Base-by-base conservation (phyloP, 495 filamentous ascomycete genomes). In the Clavariopsis aquatica region DNA sequence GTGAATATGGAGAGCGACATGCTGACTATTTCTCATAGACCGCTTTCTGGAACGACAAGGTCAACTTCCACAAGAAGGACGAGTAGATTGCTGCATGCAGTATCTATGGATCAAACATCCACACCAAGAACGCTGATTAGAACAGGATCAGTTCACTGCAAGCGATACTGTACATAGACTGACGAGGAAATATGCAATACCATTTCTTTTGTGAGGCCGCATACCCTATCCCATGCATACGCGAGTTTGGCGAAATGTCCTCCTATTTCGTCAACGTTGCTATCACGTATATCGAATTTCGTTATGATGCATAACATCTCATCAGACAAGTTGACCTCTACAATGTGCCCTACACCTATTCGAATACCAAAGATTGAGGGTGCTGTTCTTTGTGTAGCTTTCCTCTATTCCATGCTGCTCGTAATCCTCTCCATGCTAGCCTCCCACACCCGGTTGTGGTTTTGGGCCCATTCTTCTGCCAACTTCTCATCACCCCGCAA, bases 41-140 rank as follows among this genome's bases (percentile, higher is more conserved):
- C 6, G 53, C 71, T 9, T 78, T 78, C 88, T 98, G 94, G 94
- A 98, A 98, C 79, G 77, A 82, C 65, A 82, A 79, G 28, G 91
- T 96, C 81, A 98, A 98, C 84, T 93, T 96, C 82, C 92, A 97
- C 86, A 91, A 95, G 84, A 87, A 86, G 78, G 89, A 95, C 80
- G 88, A 92, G 83, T 71, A 74, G 47, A 26, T 46, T 10, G 1
- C n/a, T 51, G 15, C 38, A 22, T 17, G 27, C 41, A 43, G 38
- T 2, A n/a, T 8, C 38, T 43, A 2, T 17, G 38, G 38, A 43
- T 43, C 38, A 43, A 8, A 9, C 8, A 3, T 43, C 15, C 38
- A 31, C 17, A 15, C 10, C 26, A 23, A 15, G 53, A 41, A 20
- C 17, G 13, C 24, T 8, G 31, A 22, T 23, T 34, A 57, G 61